phyloP scores from a whole-genome alignment of 2,329 filamentous ascomycete species.

The Scedosporium boydii region DNA sequence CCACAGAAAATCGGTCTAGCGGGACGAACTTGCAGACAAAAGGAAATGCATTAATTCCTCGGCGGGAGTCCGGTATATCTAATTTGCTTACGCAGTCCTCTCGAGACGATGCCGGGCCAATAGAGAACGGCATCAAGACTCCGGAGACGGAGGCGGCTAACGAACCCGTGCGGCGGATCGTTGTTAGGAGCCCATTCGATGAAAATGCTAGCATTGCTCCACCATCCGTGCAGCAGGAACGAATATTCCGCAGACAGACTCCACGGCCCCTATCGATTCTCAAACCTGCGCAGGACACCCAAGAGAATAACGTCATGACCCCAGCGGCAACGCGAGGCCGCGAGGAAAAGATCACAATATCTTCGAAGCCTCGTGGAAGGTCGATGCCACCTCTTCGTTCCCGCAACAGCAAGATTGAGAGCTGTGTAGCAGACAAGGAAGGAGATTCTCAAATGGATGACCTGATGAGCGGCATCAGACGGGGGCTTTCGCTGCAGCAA shows the following conservation, averaged over 20 bases:
- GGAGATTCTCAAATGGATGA: not conserved
- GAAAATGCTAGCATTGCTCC: slow-evolving; percentile 14
- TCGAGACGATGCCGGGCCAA: not conserved
- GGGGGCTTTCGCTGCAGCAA: not conserved
- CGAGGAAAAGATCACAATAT: not conserved
- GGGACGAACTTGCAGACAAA: not conserved
- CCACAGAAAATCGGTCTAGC: not conserved
- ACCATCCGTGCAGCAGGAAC: slow-evolving; percentile 26
- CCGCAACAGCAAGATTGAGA: no score
- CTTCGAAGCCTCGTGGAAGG: not conserved
- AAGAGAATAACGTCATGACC: not conserved
- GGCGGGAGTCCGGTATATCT: not conserved
- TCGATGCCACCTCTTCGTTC: not conserved
- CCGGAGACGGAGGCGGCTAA: not conserved
- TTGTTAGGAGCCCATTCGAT: slow-evolving; percentile 21
- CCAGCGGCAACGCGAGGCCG: not conserved
- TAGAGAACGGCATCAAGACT: not conserved
- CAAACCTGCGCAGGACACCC: slow-evolving; percentile 13
- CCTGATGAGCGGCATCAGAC: not conserved
- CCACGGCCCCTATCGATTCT: slow-evolving; percentile 23
- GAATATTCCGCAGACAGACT: slow-evolving; percentile 21
- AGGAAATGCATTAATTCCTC: not conserved
- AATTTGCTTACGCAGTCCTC: not conserved
- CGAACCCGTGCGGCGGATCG: slow-evolving; percentile 11
- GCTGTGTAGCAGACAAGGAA: not conserved